Conservation (phyloP, 768 basidiomycete genomes). For the Cystobasidium ongulense region DNA sequence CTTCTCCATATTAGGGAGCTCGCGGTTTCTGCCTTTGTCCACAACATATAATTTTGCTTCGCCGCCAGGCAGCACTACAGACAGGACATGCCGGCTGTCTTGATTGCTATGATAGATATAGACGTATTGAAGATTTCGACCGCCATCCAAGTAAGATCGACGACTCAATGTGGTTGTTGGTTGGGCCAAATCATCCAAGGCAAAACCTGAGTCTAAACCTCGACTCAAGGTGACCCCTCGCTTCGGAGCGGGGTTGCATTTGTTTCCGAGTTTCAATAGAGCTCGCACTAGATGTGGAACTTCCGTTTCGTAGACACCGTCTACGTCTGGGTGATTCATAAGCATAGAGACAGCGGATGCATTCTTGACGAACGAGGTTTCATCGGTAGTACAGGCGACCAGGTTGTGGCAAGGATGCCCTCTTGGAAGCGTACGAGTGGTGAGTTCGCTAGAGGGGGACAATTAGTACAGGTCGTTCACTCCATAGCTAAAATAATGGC, state of each 20-base stretch:
- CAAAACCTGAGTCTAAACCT: conserved; percentile 72
- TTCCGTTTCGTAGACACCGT: conserved; percentile 89
- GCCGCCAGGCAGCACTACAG: conserved; percentile 68
- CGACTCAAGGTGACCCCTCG: conserved; percentile 64
- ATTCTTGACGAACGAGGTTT: conserved; percentile 71
- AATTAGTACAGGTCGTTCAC: background rate
- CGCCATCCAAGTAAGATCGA: conserved; percentile 65
- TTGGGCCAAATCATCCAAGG: conserved; percentile 69
- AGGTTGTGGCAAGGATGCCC: conserved; percentile 68
- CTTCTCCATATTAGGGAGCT: conserved; percentile 69
- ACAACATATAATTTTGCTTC: conserved; percentile 72
- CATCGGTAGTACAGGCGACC: conserved; percentile 72
- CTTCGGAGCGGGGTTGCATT: conserved; percentile 61
- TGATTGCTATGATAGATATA: conserved; percentile 79
- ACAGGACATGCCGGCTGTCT: conserved; percentile 73
- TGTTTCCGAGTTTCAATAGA: conserved; percentile 71
- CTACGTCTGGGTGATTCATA: conserved; percentile 86
- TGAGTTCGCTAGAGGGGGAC: conserved; percentile 51
- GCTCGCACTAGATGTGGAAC: conserved; percentile 76
- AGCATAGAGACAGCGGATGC: conserved; percentile 87
- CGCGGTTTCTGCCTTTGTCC: conserved; percentile 78
- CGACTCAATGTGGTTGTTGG: conserved; percentile 55
- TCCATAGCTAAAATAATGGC: background rate
- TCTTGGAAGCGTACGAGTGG: conserved; percentile 68
- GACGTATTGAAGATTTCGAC: conserved; percentile 63